A percentile compares a stretch with the other conserved stretches of the same genome.
Evolutionary conservation across 2,329 filamentous ascomycete species (phyloP).

Genomic region (Xylariaceae sp.): DNA sequence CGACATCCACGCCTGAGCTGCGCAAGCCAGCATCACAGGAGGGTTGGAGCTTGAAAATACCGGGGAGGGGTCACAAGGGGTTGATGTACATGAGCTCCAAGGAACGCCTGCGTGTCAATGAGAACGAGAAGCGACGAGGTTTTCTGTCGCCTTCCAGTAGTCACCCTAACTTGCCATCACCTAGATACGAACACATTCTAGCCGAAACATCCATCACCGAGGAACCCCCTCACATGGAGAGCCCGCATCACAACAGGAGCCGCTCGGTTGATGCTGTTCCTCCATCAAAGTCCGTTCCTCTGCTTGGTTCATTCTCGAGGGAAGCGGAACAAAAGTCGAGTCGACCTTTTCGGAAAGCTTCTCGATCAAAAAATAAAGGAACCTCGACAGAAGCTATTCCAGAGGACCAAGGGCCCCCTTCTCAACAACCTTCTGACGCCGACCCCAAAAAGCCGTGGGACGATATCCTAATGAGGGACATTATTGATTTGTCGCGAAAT

Average conservation of each 20-base stretch:
- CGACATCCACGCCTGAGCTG: conserved; percentile 45
- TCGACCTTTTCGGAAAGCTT: conserved; percentile 47
- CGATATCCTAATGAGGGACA: conserved; percentile 29
- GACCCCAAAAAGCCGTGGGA: conserved; percentile 27
- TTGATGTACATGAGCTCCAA: conserved; percentile 71
- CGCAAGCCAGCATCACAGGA: conserved; percentile 52
- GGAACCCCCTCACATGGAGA: conserved; percentile 38
- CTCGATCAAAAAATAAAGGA: conserved; percentile 44
- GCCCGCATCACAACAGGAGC: conserved; percentile 17
- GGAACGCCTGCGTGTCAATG: conserved; percentile 59
- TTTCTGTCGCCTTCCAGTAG: conserved; percentile 39
- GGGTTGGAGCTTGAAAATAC: conserved; percentile 56
- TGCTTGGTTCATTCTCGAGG: conserved; percentile 62
- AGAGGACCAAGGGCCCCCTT: conserved; percentile 36
- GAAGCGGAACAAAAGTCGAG: conserved; percentile 50
- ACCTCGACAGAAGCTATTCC: conserved; percentile 38
- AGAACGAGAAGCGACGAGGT: conserved; percentile 54
- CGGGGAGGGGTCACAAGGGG: conserved; percentile 47
- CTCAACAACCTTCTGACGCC: conserved; percentile 23
- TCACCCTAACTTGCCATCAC: conserved; percentile 31
- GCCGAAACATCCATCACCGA: conserved; percentile 53
- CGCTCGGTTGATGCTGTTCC: conserved; percentile 24
- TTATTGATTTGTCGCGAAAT: conserved; percentile 26
- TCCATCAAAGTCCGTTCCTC: conserved; percentile 46
- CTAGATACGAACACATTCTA: conserved; percentile 45